Evolutionary conservation across 78 protist genomes (phyloP).

Genomic region (Pigoraptor vietnamica): DNA sequence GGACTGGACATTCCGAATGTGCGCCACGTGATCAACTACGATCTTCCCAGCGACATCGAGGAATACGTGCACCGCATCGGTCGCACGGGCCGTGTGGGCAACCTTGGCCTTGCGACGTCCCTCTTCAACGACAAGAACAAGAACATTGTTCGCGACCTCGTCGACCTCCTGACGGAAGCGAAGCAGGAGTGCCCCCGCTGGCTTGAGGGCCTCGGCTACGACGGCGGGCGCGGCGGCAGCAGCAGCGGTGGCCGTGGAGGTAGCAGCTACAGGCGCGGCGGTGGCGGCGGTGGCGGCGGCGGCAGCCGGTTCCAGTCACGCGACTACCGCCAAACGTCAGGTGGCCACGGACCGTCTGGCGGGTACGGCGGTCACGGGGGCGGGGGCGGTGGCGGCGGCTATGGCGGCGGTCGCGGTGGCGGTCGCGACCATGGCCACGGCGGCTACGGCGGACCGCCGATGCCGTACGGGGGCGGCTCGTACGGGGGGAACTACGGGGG

Average conservation of each 20-base stretch:
- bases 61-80: constrained; percentile 98
- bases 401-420: constrained; percentile 25
- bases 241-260: constrained; percentile 10
- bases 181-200: constrained; percentile 47
- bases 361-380: constrained; percentile 22
- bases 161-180: constrained; percentile 43
- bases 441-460: not conserved
- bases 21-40: constrained; percentile 94
- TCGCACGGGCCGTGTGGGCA: constrained; percentile 96
- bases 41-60: constrained; percentile 88
- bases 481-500: not conserved
- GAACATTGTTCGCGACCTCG: constrained; percentile 47
- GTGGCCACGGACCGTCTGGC: not conserved
- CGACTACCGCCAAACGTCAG: not conserved
- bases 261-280: not conserved
- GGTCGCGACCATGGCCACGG: constrained; percentile 7
- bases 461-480: not conserved
- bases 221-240: constrained; percentile 13
- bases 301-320: not conserved
- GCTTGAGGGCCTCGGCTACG: not conserved
- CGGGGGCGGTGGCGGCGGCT: constrained; percentile 21
- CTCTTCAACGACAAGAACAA: constrained; percentile 53
- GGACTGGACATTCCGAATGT: constrained; percentile 97
- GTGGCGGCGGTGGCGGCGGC: constrained; percentile 17
- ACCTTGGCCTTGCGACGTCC: constrained; percentile 77